Base-by-base conservation (phyloP, 441 rosid species). In the Pelargonium citronellum region DNA sequence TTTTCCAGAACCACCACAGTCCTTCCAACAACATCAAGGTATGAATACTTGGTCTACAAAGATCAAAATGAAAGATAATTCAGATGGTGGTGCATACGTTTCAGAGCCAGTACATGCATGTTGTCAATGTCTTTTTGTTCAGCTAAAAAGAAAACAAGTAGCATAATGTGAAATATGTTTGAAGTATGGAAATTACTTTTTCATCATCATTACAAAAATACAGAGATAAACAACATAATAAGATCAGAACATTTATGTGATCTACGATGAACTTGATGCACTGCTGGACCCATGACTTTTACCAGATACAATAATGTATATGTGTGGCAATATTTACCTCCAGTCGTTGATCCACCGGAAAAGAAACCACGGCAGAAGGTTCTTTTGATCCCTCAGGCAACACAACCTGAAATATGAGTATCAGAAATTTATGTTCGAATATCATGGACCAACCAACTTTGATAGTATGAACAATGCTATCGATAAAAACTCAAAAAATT, bases 11-110 rank as follows among this genome's bases (percentile, higher is more conserved):
- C 98, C 66, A 91, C 82, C 78, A 95, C 98, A 47, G 98, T 84
- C 81, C 99, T 91, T 75, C 97, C 98, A 75, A 95, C 90, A 16
- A 92, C 87, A 85, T 95, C 98, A 68, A 95, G 97, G 84, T 95
- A 95, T 37, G 99, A 86, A 75, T 89, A 95, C 80, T 95, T 95
- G 77, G 83, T 89, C 99, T 95, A 84, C 84, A 78, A 65, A 70
- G 3, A 75, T 34, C 16, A 69, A 74, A 64, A 70, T 47, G 72
- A 20, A 51, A 71, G 30, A 53, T 24, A 78, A 63, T 69, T 80
- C 15, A 74, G 69, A 69, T 9, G 17, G 55, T 47, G 15, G 53
- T 1, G 27, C 55, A 67, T 7, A 71, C 63, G 41, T 12, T 67
- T 58, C 67, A 13, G 41, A 61, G 20, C 15, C 15, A 13, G 57